Evolutionary conservation across 768 basidiomycete species (phyloP), one percentile per base, ranked within the genome.

Genomic region (Tremella mesenterica): DNA sequence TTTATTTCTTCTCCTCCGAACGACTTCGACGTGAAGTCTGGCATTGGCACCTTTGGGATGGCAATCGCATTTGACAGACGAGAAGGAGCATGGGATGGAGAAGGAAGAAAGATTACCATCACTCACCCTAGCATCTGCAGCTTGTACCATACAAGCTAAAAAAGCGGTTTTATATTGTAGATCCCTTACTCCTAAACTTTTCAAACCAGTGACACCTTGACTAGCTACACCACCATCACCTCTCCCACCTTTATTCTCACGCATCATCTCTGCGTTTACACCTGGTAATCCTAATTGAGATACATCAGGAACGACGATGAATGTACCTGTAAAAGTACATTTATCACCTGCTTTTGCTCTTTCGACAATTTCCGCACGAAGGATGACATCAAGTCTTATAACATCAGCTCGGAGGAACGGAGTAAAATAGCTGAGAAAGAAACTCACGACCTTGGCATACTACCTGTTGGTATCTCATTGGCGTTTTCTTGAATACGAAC

Each of bases 301-400:
- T 46, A 97, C 93, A 75, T 99, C 95, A 3, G 95, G 95, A 0
- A 99, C 92, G 49, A 97, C 93, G 64, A 97, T 92, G 75, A 99
- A 97, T 0, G 89, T 87, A 18, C 95, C 95, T 4, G 89, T 95
- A 72, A 99, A 97, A 46, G 93, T 86, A 70, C 90, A 95, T 74
- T 95, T 96, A 74, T 99, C 95, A 63, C 95, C 95, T 1, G 95
- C 95, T 72, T 99, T 99, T 12, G 93, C 93, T n/a, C 89, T 83
- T 73, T 99, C 95, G 31, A 99, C 95, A 61, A 97, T 81, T 67
- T 97, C 95, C 3, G 85, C 84, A 26, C 95, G 85, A 6, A 97
- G 81, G 59, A 97, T 88, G 38, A 97, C 93, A 70, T 97, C 93
- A 53, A 97, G 76, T 25, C 90, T 93, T n/a, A 58, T 41, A 1